A percentile compares a stretch with the other conserved stretches of the same genome.
phyloP scores from a whole-genome alignment of 2,329 filamentous ascomycete genomes.

The Fusarium sp. region DNA sequence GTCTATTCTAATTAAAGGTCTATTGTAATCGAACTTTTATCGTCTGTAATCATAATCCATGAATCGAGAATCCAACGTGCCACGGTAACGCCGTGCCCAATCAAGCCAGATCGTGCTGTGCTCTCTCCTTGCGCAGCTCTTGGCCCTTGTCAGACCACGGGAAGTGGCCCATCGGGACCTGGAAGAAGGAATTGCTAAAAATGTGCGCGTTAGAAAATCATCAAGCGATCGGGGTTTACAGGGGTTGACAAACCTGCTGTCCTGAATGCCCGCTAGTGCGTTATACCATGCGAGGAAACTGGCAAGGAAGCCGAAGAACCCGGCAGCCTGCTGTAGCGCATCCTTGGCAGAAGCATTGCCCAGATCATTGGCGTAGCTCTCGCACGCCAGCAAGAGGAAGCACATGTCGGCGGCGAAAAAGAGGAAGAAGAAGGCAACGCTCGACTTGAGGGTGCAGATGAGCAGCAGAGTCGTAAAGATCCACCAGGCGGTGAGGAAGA shows the following conservation, averaged over 20 bases:
- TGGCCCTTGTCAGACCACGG: constrained; percentile 89
- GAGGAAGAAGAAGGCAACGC: constrained; percentile 82
- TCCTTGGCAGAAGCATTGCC: constrained; percentile 62
- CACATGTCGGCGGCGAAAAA: constrained; percentile 83
- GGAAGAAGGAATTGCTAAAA: constrained; percentile 85
- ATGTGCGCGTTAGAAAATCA: constrained; percentile 50
- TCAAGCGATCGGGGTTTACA: constrained; percentile 20
- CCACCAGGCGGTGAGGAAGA: constrained; percentile 86
- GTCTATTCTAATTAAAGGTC: no score
- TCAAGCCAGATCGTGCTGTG: constrained; percentile 44
- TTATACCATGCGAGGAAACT: constrained; percentile 91
- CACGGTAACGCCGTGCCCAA: not conserved
- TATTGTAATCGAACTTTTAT: not conserved
- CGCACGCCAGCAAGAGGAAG: constrained; percentile 80
- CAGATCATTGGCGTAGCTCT: constrained; percentile 70
- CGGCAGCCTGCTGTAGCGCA: constrained; percentile 77
- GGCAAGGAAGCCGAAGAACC: constrained; percentile 82
- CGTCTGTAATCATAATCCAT: constrained; percentile 2
- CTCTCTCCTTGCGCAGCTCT: constrained; percentile 66
- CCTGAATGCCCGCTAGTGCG: constrained; percentile 84
- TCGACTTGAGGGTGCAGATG: constrained; percentile 81
- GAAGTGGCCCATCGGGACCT: constrained; percentile 92
- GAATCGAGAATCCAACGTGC: not conserved
- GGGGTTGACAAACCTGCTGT: constrained; percentile 65
- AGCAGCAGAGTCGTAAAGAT: constrained; percentile 85